Conservation (phyloP, 2,329 filamentous ascomycete species). For the Aspergillus phoenicis region DNA sequence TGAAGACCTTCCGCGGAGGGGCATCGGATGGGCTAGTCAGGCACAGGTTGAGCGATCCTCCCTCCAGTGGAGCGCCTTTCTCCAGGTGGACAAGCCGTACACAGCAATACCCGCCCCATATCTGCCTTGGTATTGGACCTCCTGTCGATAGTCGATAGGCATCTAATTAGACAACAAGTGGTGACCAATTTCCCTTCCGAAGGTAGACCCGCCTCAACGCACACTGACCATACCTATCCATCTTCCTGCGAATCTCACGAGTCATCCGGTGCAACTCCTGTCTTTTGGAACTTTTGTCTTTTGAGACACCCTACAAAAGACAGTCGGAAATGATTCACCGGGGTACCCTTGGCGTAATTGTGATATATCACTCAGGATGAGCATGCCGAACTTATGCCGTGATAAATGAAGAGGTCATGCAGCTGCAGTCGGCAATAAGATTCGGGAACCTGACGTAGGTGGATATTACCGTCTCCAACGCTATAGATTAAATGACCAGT, state of each 20-base stretch:
- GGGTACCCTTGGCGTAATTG: background rate
- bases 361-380: background rate
- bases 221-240: conserved; percentile 7
- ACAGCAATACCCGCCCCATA: conserved; percentile 6
- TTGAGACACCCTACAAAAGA: background rate
- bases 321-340: background rate
- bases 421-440: background rate
- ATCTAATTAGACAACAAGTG: background rate
- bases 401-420: background rate
- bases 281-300: background rate
- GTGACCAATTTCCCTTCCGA: conserved; percentile 9
- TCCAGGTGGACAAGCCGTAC: conserved; percentile 9
- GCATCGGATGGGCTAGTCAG: conserved; percentile 15
- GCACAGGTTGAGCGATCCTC: conserved; percentile 19
- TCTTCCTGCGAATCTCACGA: background rate
- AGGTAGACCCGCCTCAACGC: conserved; percentile 5
- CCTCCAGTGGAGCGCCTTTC: conserved; percentile 16
- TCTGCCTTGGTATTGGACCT: background rate
- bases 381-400: background rate
- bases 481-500: conserved; percentile 10
- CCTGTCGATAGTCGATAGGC: background rate
- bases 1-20: conserved; percentile 13
- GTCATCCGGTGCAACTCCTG: background rate
- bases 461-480: background rate
- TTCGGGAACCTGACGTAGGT: conserved; percentile 6